phyloP scores from a whole-genome alignment of 1,139 yeast species.

The Zygosaccharomyces pseudobailii region DNA sequence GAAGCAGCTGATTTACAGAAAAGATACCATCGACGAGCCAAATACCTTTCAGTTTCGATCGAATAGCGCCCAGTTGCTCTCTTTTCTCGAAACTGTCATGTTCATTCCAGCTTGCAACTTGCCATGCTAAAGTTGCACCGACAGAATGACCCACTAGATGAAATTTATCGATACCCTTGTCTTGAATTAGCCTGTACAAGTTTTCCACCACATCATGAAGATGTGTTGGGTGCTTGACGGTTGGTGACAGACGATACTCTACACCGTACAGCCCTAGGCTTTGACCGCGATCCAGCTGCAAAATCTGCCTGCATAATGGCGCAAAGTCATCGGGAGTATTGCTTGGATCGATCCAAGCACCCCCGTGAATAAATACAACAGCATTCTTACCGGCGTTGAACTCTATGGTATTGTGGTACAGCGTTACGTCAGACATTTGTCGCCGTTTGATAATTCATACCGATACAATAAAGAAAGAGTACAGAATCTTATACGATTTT shows the following conservation, averaged over 20 bases:
- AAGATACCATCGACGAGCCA: constrained; percentile 47
- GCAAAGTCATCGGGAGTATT: constrained; percentile 57
- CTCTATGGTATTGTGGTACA: constrained; percentile 12
- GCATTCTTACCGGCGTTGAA: constrained; percentile 14
- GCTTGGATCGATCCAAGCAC: constrained; percentile 77
- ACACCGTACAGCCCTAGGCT: constrained; percentile 32
- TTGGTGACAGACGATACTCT: constrained; percentile 68
- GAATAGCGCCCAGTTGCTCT: constrained; percentile 3
- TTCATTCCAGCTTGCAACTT: constrained; percentile 33
- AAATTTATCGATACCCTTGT: constrained; percentile 32
- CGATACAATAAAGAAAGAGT: constrained; percentile 1
- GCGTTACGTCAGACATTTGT: constrained; percentile 2
- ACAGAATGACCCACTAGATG: constrained; percentile 72
- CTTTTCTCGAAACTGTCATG: background rate
- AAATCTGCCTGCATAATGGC: constrained; percentile 31
- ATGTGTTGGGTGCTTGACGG: constrained; percentile 59
- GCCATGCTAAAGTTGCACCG: constrained; percentile 69
- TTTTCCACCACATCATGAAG: constrained; percentile 51
- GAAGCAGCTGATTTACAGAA: constrained; percentile 37
- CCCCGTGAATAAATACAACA: constrained; percentile 68
- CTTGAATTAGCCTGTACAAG: constrained; percentile 32
- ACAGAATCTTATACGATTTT: constrained; percentile 1
- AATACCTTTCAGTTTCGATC: constrained; percentile 16
- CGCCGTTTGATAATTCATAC: background rate
- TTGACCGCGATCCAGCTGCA: constrained; percentile 6